These are phyloP conservation scores for Serendipita sp. DNA, from an alignment of 1,284 basidiomycete genomes.

Conservation along the genomic window DNA sequence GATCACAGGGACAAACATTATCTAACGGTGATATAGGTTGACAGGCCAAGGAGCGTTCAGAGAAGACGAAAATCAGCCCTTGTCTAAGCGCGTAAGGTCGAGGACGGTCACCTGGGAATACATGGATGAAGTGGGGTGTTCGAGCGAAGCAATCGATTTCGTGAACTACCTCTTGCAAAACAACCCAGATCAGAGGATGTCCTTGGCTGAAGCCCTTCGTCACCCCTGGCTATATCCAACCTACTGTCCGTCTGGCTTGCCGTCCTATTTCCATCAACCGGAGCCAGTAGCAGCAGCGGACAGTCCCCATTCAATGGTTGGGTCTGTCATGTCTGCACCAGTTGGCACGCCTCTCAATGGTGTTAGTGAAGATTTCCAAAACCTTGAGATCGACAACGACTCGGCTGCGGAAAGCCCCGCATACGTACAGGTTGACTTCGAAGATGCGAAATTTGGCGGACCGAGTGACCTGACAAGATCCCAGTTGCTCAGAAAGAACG, in stretches of 20 bases:
- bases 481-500: not conserved
- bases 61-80: constrained; percentile 32
- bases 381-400: not conserved
- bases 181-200: constrained; percentile 42
- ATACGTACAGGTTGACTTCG: not conserved
- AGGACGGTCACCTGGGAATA: constrained; percentile 35
- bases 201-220: constrained; percentile 37
- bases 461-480: not conserved
- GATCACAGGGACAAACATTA: not conserved
- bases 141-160: constrained; percentile 46
- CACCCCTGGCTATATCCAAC: constrained; percentile 48
- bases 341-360: not conserved
- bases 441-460: not conserved
- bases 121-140: constrained; percentile 43
- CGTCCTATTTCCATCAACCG: not conserved
- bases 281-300: not conserved
- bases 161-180: constrained; percentile 33
- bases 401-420: not conserved
- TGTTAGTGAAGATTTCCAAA: not conserved
- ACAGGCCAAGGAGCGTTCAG: constrained; percentile 57
- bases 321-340: not conserved
- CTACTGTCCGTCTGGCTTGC: not conserved
- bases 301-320: not conserved
- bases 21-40: constrained; percentile 32
- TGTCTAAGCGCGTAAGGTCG: constrained; percentile 17